Conservation (phyloP, 2,329 filamentous ascomycete genomes). For the Monosporascus sp. region DNA sequence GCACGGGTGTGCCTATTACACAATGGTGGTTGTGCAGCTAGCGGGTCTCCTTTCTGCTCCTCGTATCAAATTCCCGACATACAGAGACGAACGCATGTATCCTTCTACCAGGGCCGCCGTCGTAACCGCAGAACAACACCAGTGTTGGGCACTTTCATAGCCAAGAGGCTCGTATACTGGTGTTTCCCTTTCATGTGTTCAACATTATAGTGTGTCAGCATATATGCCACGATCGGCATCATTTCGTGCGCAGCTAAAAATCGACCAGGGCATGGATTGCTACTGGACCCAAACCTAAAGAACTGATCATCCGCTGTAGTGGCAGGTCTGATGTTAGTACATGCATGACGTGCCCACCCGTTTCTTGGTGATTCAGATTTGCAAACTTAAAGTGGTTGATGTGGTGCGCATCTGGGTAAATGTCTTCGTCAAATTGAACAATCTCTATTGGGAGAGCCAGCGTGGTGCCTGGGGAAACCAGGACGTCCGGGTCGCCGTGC, state of each 20-base stretch:
- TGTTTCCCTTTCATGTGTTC: too few species aligned
- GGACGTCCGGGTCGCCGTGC: not conserved
- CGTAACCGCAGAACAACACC: too few species aligned
- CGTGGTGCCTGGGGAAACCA: slow-evolving; percentile 1
- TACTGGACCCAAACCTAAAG: slow-evolving; percentile 5
- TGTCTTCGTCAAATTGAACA: slow-evolving; percentile 2
- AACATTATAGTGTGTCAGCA: slow-evolving; percentile 5
- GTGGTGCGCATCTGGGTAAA: slow-evolving; percentile 1
- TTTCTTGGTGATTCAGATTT: not conserved
- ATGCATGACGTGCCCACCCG: not conserved
- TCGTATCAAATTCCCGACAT: too few species aligned
- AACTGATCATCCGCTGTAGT: slow-evolving; percentile 1
- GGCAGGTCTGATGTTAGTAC: not conserved
- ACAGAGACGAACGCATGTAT: too few species aligned
- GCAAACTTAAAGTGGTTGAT: slow-evolving; percentile 5
- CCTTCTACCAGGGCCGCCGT: too few species aligned
- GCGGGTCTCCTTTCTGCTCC: too few species aligned
- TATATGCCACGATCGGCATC: slow-evolving; percentile 3
- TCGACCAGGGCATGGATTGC: slow-evolving; percentile 6
- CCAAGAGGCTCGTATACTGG: too few species aligned
- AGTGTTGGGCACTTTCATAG: too few species aligned
- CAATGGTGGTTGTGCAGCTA: too few species aligned
- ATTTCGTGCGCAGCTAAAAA: slow-evolving; percentile 6
- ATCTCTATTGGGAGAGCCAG: slow-evolving; percentile 2
- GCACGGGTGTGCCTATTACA: too few species aligned